phyloP scores from a whole-genome alignment of 345 rosid species.

The Rhodamnia argentea region DNA sequence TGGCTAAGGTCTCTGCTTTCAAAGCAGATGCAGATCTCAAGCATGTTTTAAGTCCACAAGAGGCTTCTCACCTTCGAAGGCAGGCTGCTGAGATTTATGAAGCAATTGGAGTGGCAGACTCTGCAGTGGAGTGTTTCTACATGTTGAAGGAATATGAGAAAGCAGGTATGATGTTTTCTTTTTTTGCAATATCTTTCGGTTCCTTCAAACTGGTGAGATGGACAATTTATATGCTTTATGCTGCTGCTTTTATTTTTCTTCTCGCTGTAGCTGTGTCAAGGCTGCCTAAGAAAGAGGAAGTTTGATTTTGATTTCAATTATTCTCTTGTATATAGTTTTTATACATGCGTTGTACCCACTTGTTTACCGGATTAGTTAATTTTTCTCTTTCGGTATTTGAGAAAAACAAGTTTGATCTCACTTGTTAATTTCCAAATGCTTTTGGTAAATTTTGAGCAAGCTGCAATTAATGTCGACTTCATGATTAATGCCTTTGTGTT shows the following conservation, averaged over 20 bases:
- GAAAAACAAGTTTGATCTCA: background rate
- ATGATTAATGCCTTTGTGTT: background rate
- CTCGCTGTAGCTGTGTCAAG: background rate
- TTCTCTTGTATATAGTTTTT: background rate
- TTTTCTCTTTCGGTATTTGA: background rate
- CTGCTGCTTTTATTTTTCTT: background rate
- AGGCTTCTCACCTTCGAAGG: slow-evolving; percentile 16
- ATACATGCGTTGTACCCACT: background rate
- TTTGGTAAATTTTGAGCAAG: background rate
- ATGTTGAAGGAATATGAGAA: slow-evolving; percentile 19
- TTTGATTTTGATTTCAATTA: background rate
- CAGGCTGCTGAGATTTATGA: slow-evolving; percentile 44
- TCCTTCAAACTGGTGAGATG: background rate
- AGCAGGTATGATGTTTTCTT: background rate
- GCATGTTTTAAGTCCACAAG: slow-evolving; percentile 19
- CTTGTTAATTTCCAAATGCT: background rate
- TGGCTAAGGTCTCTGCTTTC: slow-evolving; percentile 33
- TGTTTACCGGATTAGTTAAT: background rate
- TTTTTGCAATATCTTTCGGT: background rate
- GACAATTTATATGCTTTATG: background rate
- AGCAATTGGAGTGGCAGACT: slow-evolving; percentile 32
- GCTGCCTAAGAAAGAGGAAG: background rate
- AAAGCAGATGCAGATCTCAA: slow-evolving; percentile 26
- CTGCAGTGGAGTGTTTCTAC: slow-evolving; percentile 36
- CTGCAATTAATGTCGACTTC: background rate